Evolutionary conservation across 2,329 filamentous ascomycete genomes (phyloP).

Genomic region (Conoideocrella luteorostrata): DNA sequence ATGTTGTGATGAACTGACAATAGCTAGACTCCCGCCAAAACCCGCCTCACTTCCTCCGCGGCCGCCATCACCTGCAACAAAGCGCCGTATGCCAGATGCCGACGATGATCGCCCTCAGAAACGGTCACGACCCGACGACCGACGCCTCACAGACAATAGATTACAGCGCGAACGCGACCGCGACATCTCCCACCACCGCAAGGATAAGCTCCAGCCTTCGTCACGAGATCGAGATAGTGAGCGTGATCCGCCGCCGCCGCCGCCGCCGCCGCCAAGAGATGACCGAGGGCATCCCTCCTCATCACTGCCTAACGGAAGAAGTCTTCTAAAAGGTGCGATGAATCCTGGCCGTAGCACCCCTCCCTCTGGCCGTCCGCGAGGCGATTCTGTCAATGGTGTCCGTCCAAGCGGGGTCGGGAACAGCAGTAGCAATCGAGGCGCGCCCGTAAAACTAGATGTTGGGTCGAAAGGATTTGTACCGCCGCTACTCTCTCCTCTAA

Average conservation of each 20-base stretch:
- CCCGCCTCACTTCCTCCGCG: constrained; percentile 29
- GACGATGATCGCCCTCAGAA: constrained; percentile 43
- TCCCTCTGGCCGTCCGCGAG: constrained; percentile 31
- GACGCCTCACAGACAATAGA: constrained; percentile 25
- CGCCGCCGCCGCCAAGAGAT: constrained; percentile 18
- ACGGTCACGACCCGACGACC: constrained; percentile 35
- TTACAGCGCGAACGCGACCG: constrained; percentile 21
- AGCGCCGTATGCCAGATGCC: constrained; percentile 39
- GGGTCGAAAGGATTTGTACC: constrained; percentile 38
- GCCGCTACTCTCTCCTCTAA: constrained; percentile 46
- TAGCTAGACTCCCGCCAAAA: constrained; percentile 28
- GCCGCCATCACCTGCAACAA: constrained; percentile 37
- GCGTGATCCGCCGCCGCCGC: constrained; percentile 13
- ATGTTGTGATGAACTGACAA: neutral
- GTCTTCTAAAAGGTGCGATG: constrained; percentile 23
- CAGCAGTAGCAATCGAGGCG: constrained; percentile 28
- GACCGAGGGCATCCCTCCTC: constrained; percentile 17
- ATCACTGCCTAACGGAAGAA: constrained; percentile 31
- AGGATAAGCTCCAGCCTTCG: constrained; percentile 15
- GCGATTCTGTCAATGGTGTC: constrained; percentile 37
- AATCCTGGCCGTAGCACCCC: constrained; percentile 23
- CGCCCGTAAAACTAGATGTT: constrained; percentile 32
- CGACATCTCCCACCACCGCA: constrained; percentile 27
- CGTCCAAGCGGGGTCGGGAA: constrained; percentile 26
- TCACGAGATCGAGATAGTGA: constrained; percentile 7